Base-by-base conservation (phyloP, 495 filamentous ascomycete species). In the Penicillium verhagenii region DNA sequence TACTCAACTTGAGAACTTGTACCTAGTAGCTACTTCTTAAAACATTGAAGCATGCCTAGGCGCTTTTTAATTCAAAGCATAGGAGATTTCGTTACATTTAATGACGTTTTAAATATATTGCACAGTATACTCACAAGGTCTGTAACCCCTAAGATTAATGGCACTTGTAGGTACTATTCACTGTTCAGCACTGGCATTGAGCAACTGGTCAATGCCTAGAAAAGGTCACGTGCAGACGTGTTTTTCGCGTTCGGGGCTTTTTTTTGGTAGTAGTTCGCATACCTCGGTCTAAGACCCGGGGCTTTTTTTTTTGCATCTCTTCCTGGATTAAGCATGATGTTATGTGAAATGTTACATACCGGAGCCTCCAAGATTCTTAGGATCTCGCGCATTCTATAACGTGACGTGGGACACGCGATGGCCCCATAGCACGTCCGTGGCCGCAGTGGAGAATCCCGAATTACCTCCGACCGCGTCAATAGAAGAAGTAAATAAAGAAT, bases 401-500 rank as follows among this genome's bases (percentile, higher is more conserved):
- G 51, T 57, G 59, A 59, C 57, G 57, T 55, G 59, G 49, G 49
- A 62, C 59, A 62, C 59, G 59, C 55, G 59, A 62, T 52, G 25
- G 59, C 46, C 54, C 54, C 54, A 58, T 61, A 55, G 50, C 59
- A 61, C 50, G 46, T 46, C 53, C 56, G 45, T 16, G 33, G 35
- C 16, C 25, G 39, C 47, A 39, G 56, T 58, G 59, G 55, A 39
- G 56, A 58, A 31, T 54, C 50, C 51, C 47, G 47, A 54, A 53
- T 57, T 49, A 61, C 59, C 47, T 61, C 48, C 54, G 46, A 51
- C 42, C 58, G 58, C 53, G 58, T 60, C 48, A 29, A 55, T 44
- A 19, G 46, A 26, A n/a, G n/a, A 25, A 45, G 47, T 28, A 50
- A 47, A 45, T 33, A 54, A 37, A 21, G 21, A 28, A 35, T 18